Percentiles rank a stretch among this genome's conserved stretches.
These are phyloP conservation scores for Phlebopus sp. DNA, from an alignment of 1,284 basidiomycete genomes.

Conservation along the genomic window DNA sequence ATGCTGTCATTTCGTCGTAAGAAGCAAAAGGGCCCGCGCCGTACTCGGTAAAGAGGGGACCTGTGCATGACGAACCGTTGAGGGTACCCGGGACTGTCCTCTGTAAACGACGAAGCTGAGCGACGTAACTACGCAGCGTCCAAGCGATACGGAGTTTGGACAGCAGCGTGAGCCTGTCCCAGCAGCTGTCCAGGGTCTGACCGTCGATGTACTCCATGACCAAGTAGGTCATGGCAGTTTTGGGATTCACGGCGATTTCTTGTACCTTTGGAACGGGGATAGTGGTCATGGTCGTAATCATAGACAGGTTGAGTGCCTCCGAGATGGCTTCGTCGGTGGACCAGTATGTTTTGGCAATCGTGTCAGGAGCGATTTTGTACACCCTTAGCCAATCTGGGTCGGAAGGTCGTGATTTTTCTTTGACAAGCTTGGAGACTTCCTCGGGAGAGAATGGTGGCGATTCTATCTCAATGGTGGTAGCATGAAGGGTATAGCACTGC, in stretches of 20 bases:
- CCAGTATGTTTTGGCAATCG: neutral
- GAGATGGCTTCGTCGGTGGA: neutral
- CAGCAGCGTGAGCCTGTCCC: slow-evolving; percentile 2
- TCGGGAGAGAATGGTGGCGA: neutral
- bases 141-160: slow-evolving; percentile 1
- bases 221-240: neutral
- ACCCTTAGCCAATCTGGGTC: neutral
- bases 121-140: slow-evolving; percentile 18
- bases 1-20: slow-evolving; percentile 22
- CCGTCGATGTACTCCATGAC: slow-evolving; percentile 10
- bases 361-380: neutral
- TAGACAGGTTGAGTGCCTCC: neutral
- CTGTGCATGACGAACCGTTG: neutral
- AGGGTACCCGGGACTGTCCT: neutral
- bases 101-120: slow-evolving; percentile 15
- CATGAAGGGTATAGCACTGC: neutral
- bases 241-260: neutral
- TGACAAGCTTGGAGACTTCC: neutral
- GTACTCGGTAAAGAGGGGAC: slow-evolving; percentile 11
- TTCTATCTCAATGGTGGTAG: neutral
- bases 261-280: neutral
- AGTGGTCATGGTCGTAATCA: neutral
- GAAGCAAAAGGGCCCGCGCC: slow-evolving; percentile 25
- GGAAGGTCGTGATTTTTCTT: neutral
- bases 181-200: neutral